A percentile compares a stretch with the other conserved stretches of the same genome.
Evolutionary conservation across 78 protist species (phyloP).

Genomic region (Monosiga brevicollis): DNA sequence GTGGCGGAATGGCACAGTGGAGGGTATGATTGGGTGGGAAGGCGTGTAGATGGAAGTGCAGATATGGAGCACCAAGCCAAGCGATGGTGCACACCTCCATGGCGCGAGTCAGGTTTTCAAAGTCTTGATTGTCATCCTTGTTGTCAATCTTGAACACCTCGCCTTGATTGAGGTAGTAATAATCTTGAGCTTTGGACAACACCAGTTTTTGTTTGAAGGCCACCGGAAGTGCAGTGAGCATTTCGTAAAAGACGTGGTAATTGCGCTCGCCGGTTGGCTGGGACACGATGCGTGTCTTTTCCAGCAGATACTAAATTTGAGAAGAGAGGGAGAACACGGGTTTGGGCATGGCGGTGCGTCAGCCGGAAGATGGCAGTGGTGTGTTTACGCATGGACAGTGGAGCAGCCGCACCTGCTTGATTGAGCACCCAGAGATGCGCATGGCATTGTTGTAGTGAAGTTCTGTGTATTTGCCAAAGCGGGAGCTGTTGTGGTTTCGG

Average conservation of each 20-base stretch:
- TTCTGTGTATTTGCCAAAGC: constrained; percentile 92
- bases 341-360: no score
- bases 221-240: constrained; percentile 1
- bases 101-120: not conserved
- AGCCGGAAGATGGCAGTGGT: no score
- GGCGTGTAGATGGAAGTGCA: no score
- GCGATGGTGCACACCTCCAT: no score
- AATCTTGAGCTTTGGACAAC: constrained; percentile 15
- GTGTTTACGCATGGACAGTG: no score
- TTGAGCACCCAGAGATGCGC: not conserved
- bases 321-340: not conserved
- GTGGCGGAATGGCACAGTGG: no score
- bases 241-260: constrained; percentile 67
- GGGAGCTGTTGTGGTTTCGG: constrained; percentile 82
- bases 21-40: no score
- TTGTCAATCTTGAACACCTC: not conserved
- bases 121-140: constrained; percentile 10
- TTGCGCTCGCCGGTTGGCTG: constrained; percentile 53
- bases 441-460: constrained; percentile 43
- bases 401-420: not conserved
- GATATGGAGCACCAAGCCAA: no score
- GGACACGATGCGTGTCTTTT: constrained; percentile 80
- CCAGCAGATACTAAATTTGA: constrained; percentile 64
- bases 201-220: not conserved
- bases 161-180: constrained; percentile 37